phyloP scores from a whole-genome alignment of 352 stramenopile species.

The Blastocystis sp. region DNA sequence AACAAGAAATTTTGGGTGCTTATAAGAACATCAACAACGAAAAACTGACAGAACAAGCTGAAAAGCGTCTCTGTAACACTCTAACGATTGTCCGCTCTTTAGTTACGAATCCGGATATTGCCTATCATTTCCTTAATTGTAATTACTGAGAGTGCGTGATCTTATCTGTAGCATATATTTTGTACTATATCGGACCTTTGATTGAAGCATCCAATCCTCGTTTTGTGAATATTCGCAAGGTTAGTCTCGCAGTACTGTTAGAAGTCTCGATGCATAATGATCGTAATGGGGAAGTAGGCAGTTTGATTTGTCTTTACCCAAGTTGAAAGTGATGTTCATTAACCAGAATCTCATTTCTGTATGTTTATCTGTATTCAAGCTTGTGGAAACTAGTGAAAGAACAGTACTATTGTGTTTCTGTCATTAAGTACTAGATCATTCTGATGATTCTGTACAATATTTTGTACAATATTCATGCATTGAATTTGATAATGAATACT shows the following conservation, averaged over 20 bases:
- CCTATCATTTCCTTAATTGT: background rate
- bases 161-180: conserved; percentile 14
- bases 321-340: conserved; percentile 9
- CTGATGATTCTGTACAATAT: conserved; percentile 47
- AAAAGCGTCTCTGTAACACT: conserved; percentile 42
- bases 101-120: conserved; percentile 11
- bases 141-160: background rate
- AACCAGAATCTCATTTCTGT: background rate
- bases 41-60: background rate
- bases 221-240: conserved; percentile 48
- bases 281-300: background rate
- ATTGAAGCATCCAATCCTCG: conserved; percentile 15
- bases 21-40: conserved; percentile 49
- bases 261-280: conserved; percentile 29
- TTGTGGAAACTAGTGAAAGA: conserved; percentile 36
- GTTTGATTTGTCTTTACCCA: background rate
- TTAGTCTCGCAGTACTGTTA: conserved; percentile 28
- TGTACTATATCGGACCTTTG: conserved; percentile 53
- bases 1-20: conserved; percentile 19
- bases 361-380: conserved; percentile 23
- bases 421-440: background rate
- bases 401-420: background rate
- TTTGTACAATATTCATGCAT: background rate
- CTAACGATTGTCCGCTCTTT: conserved; percentile 50
- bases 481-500: background rate